phyloP scores from a whole-genome alignment of 352 stramenopile species.

The Pelagophyceae sp. region DNA sequence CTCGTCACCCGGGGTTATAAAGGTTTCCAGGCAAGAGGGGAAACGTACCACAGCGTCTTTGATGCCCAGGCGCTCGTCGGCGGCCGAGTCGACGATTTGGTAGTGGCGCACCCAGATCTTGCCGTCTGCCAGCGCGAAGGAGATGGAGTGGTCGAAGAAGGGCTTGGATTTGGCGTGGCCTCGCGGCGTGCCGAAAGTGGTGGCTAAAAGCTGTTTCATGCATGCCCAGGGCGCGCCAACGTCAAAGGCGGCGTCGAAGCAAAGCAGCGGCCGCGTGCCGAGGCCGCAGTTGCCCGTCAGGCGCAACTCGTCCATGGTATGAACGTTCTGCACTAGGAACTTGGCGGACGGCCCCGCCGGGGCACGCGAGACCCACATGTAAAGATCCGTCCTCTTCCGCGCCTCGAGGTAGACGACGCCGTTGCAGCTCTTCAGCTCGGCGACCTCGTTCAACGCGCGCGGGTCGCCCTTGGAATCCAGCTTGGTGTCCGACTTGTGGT shows the following conservation, averaged over 20 bases:
- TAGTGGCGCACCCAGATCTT: slow-evolving; percentile 99
- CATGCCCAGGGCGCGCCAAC: slow-evolving; percentile 66
- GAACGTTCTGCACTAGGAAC: slow-evolving; percentile 97
- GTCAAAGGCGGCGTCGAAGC: slow-evolving; percentile 90
- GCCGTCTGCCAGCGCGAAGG: slow-evolving; percentile 72
- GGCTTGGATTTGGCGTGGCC: slow-evolving; percentile 98
- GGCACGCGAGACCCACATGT: slow-evolving; percentile 93
- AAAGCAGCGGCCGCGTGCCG: slow-evolving; percentile 89
- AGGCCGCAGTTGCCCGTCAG: slow-evolving; percentile 97
- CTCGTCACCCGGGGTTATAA: slow-evolving; percentile 19
- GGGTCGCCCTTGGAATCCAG: slow-evolving; percentile 84
- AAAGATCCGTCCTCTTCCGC: slow-evolving; percentile 92
- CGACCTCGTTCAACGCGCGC: slow-evolving; percentile 86
- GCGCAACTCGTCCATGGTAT: slow-evolving; percentile 99
- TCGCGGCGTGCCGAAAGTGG: slow-evolving; percentile 87
- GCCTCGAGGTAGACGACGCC: slow-evolving; percentile 90
- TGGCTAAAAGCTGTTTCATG: slow-evolving; percentile 91
- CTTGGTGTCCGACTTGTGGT: slow-evolving; percentile 98
- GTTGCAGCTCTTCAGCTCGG: slow-evolving; percentile 96
- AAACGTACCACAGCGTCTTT: background rate
- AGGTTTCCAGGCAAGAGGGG: slow-evolving; percentile 9
- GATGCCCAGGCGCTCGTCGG: slow-evolving; percentile 17
- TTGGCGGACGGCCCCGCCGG: slow-evolving; percentile 87
- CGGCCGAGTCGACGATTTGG: slow-evolving; percentile 71
- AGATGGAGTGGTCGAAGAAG: slow-evolving; percentile 98